phyloP scores from a whole-genome alignment of 495 filamentous ascomycete species.

The Podospora pseudoanserina region DNA sequence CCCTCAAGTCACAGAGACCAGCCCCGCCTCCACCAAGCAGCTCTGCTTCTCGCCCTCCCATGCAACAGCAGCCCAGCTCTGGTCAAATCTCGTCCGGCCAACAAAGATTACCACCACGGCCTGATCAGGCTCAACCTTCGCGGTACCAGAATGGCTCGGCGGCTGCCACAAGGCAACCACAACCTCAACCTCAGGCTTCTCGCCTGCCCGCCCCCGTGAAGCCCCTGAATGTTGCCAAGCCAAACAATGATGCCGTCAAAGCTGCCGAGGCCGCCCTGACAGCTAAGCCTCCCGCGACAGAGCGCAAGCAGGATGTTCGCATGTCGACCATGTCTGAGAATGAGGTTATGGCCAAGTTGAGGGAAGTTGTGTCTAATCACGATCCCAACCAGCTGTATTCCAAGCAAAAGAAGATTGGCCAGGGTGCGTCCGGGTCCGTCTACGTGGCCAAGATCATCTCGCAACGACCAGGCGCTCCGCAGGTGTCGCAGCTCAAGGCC shows the following conservation, averaged over 20 bases:
- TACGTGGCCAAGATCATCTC: conserved; percentile 94
- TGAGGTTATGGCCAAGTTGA: conserved; percentile 92
- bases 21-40: conserved; percentile 48
- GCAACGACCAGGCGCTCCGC: conserved; percentile 53
- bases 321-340: conserved; percentile 97
- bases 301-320: conserved; percentile 81
- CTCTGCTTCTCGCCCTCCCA: conserved; percentile 34
- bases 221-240: conserved; percentile 89
- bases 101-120: conserved; percentile 28
- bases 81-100: conserved; percentile 22
- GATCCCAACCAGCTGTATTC: conserved; percentile 89
- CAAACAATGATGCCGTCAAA: conserved; percentile 64
- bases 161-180: conserved; percentile 33
- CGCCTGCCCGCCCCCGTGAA: conserved; percentile 74
- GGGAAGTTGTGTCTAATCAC: conserved; percentile 87
- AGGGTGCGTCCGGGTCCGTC: conserved; percentile 94
- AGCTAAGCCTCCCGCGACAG: conserved; percentile 59
- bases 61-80: conserved; percentile 43
- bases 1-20: conserved; percentile 51
- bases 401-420: conserved; percentile 99
- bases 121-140: conserved; percentile 26
- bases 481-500: conserved; percentile 55
- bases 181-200: conserved; percentile 40
- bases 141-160: conserved; percentile 41
- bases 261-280: conserved; percentile 79